Percentiles rank a stretch among this genome's conserved stretches.
These are phyloP conservation scores for Globisporangium ultimum DNA, from an alignment of 352 stramenopile genomes.

Conservation along the genomic window DNA sequence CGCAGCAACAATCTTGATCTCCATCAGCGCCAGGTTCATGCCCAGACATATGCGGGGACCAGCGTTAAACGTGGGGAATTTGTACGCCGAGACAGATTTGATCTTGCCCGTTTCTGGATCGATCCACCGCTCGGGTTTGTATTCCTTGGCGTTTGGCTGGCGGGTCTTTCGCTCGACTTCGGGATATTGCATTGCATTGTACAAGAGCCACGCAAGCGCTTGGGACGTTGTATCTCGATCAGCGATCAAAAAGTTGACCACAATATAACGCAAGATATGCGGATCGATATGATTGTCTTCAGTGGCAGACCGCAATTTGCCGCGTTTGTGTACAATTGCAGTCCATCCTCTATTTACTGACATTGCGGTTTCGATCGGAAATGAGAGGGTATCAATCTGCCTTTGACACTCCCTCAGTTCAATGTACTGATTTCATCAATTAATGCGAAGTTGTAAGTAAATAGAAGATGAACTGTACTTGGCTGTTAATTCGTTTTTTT, in stretches of 20 bases:
- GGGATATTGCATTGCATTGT: conserved; percentile 31
- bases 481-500: no score
- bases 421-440: no score
- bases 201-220: conserved; percentile 54
- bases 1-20: conserved; percentile 36
- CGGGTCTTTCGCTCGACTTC: conserved; percentile 20
- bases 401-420: no score
- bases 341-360: no score
- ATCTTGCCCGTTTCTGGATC: conserved; percentile 18
- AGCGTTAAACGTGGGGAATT: conserved; percentile 31
- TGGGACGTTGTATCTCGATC: conserved; percentile 66
- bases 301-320: no score
- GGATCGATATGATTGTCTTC: no score
- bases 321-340: no score
- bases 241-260: conserved; percentile 68
- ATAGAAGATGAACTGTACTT: no score
- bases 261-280: conserved; percentile 47
- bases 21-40: conserved; percentile 21
- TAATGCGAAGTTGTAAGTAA: no score
- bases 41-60: conserved; percentile 37
- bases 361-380: no score
- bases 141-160: conserved; percentile 32
- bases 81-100: conserved; percentile 22
- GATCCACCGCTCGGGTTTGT: conserved; percentile 51
- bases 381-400: no score